Percentiles rank a stretch among this genome's conserved stretches.
Conservation (phyloP, 148 eudicot species). For the Pouteria glomerata region DNA sequence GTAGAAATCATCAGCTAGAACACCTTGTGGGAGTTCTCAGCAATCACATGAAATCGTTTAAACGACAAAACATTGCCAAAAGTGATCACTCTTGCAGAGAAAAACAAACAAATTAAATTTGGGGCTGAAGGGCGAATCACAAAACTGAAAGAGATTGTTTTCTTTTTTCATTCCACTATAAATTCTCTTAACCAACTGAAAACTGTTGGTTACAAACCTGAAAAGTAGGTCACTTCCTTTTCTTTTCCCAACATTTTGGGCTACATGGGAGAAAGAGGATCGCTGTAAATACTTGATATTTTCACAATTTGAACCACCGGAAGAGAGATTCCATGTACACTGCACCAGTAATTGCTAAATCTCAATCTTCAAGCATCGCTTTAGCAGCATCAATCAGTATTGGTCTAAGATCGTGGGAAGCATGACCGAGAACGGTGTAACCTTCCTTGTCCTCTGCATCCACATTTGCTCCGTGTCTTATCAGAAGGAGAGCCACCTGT, state of each 20-base stretch:
- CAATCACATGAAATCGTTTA: no score
- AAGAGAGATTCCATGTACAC: neutral
- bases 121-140: no score
- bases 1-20: no score
- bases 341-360: neutral
- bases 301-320: neutral
- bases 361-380: constrained; percentile 85
- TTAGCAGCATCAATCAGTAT: constrained; percentile 72
- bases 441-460: constrained; percentile 93
- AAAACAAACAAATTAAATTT: neutral
- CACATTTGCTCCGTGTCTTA: constrained; percentile 96
- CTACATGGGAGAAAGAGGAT: neutral
- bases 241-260: neutral
- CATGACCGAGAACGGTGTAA: constrained; percentile 86
- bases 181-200: neutral
- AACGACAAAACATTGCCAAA: no score
- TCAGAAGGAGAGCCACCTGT: constrained; percentile 81
- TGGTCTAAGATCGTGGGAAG: constrained; percentile 62
- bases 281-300: neutral
- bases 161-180: neutral
- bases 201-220: neutral
- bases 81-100: neutral
- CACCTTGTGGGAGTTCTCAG: no score
- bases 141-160: neutral
- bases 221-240: neutral